Percentiles rank a stretch among this genome's conserved stretches.
These are phyloP conservation scores for Phialophora verrucosa DNA, from an alignment of 2,329 filamentous ascomycete species.

Conservation along the genomic window DNA sequence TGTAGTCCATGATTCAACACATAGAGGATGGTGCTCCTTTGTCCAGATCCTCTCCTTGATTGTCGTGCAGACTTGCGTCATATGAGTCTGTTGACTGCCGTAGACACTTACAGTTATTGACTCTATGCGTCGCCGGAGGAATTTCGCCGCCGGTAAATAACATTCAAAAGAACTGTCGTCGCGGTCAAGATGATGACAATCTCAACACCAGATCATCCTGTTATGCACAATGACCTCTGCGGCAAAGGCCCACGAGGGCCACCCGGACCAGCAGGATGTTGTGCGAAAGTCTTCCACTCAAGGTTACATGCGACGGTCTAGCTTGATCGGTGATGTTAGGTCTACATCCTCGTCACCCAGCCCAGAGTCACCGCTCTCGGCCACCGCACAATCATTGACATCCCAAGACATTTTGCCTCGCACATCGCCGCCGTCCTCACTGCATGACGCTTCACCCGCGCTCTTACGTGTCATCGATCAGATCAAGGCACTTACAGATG, in stretches of 20 bases:
- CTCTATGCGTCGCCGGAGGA: conserved; percentile 7
- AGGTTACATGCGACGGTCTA: not conserved
- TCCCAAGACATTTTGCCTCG: not conserved
- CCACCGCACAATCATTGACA: not conserved
- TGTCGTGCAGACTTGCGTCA: conserved; percentile 6
- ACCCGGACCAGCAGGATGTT: conserved; percentile 7
- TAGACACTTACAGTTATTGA: not conserved
- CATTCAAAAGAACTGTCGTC: not conserved
- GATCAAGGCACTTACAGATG: conserved; percentile 2
- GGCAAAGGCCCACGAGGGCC: conserved; percentile 4
- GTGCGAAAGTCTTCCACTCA: too few relatives aligned
- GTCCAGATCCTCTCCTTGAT: not conserved
- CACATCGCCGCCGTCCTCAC: conserved; percentile 7
- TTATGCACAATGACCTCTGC: conserved; percentile 8
- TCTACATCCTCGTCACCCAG: too few relatives aligned
- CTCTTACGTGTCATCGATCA: conserved; percentile 8
- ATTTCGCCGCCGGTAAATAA: not conserved
- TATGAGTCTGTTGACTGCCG: conserved; percentile 4
- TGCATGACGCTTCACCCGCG: conserved; percentile 7
- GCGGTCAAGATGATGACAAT: conserved; percentile 8
- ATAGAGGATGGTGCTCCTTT: not conserved
- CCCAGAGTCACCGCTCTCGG: conserved; percentile 3
- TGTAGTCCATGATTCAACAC: not conserved
- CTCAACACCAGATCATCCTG: conserved; percentile 7
- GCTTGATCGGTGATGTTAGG: not conserved